Base-by-base conservation (phyloP, 148 eudicot genomes). In the Limonium bicolor region DNA sequence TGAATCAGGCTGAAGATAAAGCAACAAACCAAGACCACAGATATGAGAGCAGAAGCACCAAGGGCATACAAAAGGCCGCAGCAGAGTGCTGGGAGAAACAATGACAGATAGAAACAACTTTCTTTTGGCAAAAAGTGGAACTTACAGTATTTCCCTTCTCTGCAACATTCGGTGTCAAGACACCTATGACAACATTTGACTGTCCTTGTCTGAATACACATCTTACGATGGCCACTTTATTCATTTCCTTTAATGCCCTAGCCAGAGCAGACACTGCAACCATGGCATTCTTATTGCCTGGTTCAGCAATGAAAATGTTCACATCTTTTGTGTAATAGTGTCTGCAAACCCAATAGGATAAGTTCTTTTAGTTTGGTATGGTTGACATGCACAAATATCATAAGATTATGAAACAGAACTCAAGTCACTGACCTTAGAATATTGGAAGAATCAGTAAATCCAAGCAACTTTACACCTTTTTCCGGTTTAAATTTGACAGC, bases 171-270 rank as follows among this genome's bases (percentile, higher is more conserved):
- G 99, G 99, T 53, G 94, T 62, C 62, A 90, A 62, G 51, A 85
- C 83, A 44, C 88, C 99, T 30, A 90, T 58, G 27, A 85, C 86
- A 46, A 84, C 95, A 73, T 67, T 73, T 24, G 63, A 55, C 67
- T 90, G 99, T 29, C 99, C 88, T 65, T 90, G 94, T 71, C 95
- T 85, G 76, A 84, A 90, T 32, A 85, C 94, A 61, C 99, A 90
- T 18, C 95, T 85, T 46, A 90, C 41, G 57, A 90, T 90, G 35
- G 95, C 99, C 29, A 85, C 86, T 70, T 81, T 90, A 31, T 84
- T 65, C 72, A 61, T 62, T 65, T 90, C 99, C 74, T 81, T 90
- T 94, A 90, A 72, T 23, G 94, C 95, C 50, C 86, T 85, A 50
- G 94, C 94, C 44, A 90, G 63, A 53, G 99, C 82, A 59, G 99